A percentile compares a stretch with the other conserved stretches of the same genome.
Conservation (phyloP, 208 protist genomes). For the Wallacemonas sp. region DNA sequence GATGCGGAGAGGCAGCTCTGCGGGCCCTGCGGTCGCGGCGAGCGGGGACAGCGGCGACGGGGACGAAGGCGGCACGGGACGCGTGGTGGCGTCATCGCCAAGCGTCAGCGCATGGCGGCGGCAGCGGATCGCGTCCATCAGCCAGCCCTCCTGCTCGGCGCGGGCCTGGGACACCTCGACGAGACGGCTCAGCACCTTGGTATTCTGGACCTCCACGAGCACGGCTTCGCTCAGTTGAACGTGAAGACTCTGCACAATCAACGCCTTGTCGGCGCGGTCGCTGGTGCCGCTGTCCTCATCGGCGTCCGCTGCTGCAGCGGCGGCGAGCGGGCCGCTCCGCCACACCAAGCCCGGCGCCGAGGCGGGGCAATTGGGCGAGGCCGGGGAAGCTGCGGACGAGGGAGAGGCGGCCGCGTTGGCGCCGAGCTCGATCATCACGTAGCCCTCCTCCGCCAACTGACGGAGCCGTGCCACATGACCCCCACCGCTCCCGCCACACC, state of each 20-base stretch:
- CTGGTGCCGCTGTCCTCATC: background rate
- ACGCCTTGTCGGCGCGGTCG: background rate
- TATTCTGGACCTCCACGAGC: constrained; percentile 13
- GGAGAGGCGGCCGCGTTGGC: too few species aligned
- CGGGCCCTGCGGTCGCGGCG: background rate
- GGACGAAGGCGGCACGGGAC: background rate
- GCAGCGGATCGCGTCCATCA: constrained; percentile 12
- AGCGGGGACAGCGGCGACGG: background rate
- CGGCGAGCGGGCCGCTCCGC: constrained; percentile 3
- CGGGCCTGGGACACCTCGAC: constrained; percentile 1
- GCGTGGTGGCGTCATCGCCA: background rate
- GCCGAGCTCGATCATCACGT: constrained; percentile 3
- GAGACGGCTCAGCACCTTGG: background rate
- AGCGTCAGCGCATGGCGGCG: background rate
- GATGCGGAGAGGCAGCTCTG: background rate
- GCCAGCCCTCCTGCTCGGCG: constrained; percentile 5
- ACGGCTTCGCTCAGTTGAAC: constrained; percentile 11
- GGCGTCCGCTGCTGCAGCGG: background rate
- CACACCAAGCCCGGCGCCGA: constrained; percentile 2
- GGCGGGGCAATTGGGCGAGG: too few species aligned
- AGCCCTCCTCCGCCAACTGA: constrained; percentile 13
- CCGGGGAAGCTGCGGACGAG: background rate
- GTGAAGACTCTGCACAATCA: constrained; percentile 2
- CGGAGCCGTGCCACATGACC: constrained; percentile 11
- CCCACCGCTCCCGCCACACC: too few species aligned